phyloP scores from a whole-genome alignment of 495 filamentous ascomycete genomes.

The Aspergillus carlsbadensis region DNA sequence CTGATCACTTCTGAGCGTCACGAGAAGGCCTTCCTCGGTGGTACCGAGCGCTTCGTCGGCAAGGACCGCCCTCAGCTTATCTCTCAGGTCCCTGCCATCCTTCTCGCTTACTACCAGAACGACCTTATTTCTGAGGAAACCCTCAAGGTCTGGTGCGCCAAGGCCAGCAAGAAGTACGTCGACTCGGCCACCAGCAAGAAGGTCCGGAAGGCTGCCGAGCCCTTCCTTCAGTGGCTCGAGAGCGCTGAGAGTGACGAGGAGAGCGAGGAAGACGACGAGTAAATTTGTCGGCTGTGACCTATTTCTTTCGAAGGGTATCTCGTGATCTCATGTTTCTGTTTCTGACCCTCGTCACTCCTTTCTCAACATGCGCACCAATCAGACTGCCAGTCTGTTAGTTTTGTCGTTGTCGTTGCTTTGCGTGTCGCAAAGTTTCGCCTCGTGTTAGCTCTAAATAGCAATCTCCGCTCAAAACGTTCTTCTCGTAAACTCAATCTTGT shows the following conservation, averaged over 20 bases:
- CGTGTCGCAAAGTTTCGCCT: neutral
- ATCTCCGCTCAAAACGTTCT: conserved; percentile 1
- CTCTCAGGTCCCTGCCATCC: conserved; percentile 75
- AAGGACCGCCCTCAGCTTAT: conserved; percentile 78
- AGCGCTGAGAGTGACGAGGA: conserved; percentile 89
- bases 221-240: conserved; percentile 91
- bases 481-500: neutral
- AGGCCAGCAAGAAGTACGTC: conserved; percentile 97
- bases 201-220: conserved; percentile 90
- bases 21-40: conserved; percentile 96
- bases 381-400: neutral
- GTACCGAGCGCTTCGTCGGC: conserved; percentile 88
- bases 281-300: conserved; percentile 1
- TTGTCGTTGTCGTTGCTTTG: neutral
- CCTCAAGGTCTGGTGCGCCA: conserved; percentile 85
- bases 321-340: neutral
- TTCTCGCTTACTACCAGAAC: conserved; percentile 82
- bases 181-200: conserved; percentile 88
- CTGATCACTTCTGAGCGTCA: conserved; percentile 87
- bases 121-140: conserved; percentile 86
- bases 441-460: conserved; percentile 3
- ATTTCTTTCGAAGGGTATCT: neutral
- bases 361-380: neutral
- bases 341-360: conserved; percentile 16
- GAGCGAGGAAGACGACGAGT: conserved; percentile 54